A percentile compares a stretch with the other conserved stretches of the same genome.
Evolutionary conservation across 1,139 yeast species (phyloP).

Genomic region (Yamadazyma songkhlaensis): DNA sequence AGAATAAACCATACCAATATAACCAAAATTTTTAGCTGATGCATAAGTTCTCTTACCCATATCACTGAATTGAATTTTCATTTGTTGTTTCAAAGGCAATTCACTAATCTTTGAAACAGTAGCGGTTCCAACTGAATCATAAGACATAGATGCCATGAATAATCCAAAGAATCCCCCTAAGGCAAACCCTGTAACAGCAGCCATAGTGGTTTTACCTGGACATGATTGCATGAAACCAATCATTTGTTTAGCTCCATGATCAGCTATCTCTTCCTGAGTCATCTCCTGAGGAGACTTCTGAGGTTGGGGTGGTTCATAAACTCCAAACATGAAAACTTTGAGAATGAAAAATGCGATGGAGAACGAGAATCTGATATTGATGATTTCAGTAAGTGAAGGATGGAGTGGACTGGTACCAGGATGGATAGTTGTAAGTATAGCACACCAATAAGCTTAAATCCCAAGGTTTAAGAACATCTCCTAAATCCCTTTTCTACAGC

Average conservation of each 20-base stretch:
- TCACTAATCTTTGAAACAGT: constrained; percentile 62
- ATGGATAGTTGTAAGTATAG: too few species aligned
- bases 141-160: constrained; percentile 93
- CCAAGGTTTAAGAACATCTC: too few species aligned
- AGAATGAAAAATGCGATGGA: too few species aligned
- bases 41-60: constrained; percentile 86
- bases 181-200: constrained; percentile 93
- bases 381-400: too few species aligned
- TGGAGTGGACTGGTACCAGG: too few species aligned
- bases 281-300: constrained; percentile 52
- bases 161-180: constrained; percentile 96
- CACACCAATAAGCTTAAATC: too few species aligned
- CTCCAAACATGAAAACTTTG: constrained; percentile 15
- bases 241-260: constrained; percentile 84
- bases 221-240: constrained; percentile 85
- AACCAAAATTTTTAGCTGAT: constrained; percentile 93
- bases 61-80: constrained; percentile 86
- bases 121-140: constrained; percentile 70
- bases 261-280: constrained; percentile 92
- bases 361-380: too few species aligned
- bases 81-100: constrained; percentile 87
- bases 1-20: constrained; percentile 87
- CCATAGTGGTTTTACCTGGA: constrained; percentile 89
- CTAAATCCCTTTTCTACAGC: too few species aligned
- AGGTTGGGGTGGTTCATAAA: constrained; percentile 27